Evolutionary conservation across 1,284 basidiomycete species (phyloP).

Genomic region (Prillingera fragicola): DNA sequence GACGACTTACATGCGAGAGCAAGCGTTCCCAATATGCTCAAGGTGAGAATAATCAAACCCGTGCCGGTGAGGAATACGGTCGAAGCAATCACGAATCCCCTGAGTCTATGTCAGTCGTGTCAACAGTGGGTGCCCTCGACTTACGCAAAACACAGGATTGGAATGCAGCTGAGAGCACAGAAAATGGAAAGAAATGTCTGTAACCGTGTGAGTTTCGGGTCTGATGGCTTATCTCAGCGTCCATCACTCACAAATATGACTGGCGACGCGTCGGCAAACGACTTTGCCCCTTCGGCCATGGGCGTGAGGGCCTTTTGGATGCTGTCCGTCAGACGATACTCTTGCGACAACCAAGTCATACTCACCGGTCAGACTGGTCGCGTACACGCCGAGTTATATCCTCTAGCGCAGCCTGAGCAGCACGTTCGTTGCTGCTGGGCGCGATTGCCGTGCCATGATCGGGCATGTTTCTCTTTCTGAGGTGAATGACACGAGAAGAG

Average conservation of each 20-base stretch:
- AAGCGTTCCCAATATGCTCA: constrained; percentile 23
- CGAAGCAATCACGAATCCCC: constrained; percentile 24
- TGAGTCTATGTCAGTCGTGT: constrained; percentile 7
- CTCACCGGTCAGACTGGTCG: constrained; percentile 34
- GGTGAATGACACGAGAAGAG: no score
- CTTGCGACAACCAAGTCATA: not conserved
- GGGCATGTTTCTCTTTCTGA: no score
- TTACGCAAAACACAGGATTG: constrained; percentile 28
- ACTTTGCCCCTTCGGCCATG: constrained; percentile 26
- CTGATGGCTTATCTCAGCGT: not conserved
- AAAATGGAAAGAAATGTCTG: constrained; percentile 41
- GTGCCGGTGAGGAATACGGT: constrained; percentile 21
- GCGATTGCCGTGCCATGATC: not conserved
- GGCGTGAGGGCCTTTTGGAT: constrained; percentile 30
- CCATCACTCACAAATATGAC: constrained; percentile 34
- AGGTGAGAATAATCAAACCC: constrained; percentile 20
- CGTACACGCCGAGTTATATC: constrained; percentile 20
- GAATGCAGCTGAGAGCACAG: constrained; percentile 28
- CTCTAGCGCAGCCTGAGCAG: constrained; percentile 4
- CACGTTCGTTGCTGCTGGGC: not conserved
- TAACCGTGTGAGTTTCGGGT: not conserved
- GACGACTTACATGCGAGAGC: constrained; percentile 21
- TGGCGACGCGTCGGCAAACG: constrained; percentile 32
- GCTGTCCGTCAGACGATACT: constrained; percentile 10
- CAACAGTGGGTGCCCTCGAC: constrained; percentile 6